Evolutionary conservation across 768 basidiomycete species (phyloP).

Genomic region (Xerocomellus amylosporus): DNA sequence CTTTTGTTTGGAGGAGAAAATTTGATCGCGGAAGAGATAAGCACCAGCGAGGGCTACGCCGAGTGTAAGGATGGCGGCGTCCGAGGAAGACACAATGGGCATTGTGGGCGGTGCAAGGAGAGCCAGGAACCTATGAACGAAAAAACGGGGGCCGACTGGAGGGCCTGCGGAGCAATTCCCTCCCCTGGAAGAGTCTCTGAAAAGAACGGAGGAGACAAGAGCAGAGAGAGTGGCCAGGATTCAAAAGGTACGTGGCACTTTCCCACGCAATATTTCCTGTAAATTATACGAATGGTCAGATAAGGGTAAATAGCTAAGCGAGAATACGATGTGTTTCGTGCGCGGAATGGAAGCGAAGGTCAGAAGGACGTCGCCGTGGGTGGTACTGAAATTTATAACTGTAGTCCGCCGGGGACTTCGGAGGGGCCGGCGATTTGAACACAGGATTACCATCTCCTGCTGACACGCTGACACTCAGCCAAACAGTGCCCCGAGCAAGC

Average conservation of each 20-base stretch:
- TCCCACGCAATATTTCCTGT: slow-evolving; percentile 35
- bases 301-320: background rate
- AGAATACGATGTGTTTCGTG: no score
- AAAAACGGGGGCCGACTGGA: background rate
- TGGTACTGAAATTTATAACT: background rate
- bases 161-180: background rate
- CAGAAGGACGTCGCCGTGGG: background rate
- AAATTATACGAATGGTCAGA: slow-evolving; percentile 20
- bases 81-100: slow-evolving; percentile 65
- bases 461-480: background rate
- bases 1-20: slow-evolving; percentile 69
- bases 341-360: background rate
- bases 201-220: slow-evolving; percentile 15
- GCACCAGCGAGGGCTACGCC: slow-evolving; percentile 73
- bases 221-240: background rate
- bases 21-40: slow-evolving; percentile 81
- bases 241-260: slow-evolving; percentile 38
- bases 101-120: slow-evolving; percentile 35
- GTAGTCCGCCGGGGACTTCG: background rate
- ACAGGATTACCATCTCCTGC: background rate
- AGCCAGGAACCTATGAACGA: background rate
- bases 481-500: background rate
- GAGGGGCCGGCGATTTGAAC: background rate
- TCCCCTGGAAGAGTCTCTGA: background rate
- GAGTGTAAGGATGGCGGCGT: slow-evolving; percentile 67